Evolutionary conservation across 2,329 filamentous ascomycete genomes (phyloP).

Genomic region (Colletotrichum cuscutae): DNA sequence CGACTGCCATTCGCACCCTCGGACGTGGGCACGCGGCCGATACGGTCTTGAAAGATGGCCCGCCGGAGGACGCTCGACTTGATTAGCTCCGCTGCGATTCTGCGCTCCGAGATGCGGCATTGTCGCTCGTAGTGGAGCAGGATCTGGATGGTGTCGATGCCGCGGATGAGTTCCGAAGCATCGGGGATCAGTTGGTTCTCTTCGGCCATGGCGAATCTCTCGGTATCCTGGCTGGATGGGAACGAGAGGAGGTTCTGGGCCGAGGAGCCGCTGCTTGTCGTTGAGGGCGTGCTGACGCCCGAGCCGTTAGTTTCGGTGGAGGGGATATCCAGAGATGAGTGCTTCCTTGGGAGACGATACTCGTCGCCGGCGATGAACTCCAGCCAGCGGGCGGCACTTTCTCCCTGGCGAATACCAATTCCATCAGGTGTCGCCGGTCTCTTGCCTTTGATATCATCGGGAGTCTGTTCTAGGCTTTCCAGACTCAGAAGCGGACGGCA

Average conservation of each 20-base stretch:
- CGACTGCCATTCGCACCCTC: background rate
- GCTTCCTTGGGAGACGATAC: background rate
- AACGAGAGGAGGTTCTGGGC: background rate
- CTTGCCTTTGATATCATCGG: background rate
- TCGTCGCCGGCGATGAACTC: background rate
- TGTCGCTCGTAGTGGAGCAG: conserved; percentile 21
- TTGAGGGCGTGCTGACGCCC: background rate
- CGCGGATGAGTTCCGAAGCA: background rate
- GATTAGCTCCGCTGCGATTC: conserved; percentile 17
- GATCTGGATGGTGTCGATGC: conserved; percentile 9
- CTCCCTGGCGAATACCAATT: background rate
- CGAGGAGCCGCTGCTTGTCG: background rate
- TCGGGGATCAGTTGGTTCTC: background rate
- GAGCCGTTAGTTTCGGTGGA: background rate
- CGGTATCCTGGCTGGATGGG: background rate
- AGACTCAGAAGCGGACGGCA: background rate
- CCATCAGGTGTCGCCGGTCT: background rate
- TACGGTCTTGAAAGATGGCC: conserved; percentile 11
- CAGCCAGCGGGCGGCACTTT: background rate
- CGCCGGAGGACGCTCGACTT: conserved; percentile 15
- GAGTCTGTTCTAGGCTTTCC: background rate
- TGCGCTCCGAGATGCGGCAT: conserved; percentile 20
- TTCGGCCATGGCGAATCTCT: background rate
- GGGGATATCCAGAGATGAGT: background rate
- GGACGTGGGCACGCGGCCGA: background rate